A percentile compares a stretch with the other conserved stretches of the same genome.
These are phyloP conservation scores for Thelephora aurantiotincta DNA, from an alignment of 768 basidiomycete species.

Conservation along the genomic window DNA sequence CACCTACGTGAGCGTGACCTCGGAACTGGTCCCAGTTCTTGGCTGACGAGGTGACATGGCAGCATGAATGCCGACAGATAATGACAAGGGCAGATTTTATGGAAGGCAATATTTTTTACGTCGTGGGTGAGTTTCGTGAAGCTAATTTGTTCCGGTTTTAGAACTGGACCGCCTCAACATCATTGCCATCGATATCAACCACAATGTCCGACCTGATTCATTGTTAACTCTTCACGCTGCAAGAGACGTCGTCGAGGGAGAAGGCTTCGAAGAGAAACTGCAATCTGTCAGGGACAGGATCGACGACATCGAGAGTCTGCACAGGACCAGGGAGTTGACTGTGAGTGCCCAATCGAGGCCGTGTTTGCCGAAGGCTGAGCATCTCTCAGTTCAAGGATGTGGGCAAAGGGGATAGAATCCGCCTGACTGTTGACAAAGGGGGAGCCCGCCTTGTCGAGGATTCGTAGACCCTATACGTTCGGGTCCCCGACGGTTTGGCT, in stretches of 20 bases:
- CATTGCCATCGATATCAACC: constrained; percentile 67
- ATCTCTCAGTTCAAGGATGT: constrained; percentile 28
- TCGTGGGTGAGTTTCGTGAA: background rate
- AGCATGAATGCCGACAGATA: constrained; percentile 62
- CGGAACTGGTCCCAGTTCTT: constrained; percentile 6
- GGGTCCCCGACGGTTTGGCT: no score
- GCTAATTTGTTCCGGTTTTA: constrained; percentile 10
- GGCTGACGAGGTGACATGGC: constrained; percentile 9
- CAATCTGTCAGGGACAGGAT: constrained; percentile 62
- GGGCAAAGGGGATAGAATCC: constrained; percentile 22
- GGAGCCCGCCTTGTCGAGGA: constrained; percentile 23
- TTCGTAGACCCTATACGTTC: background rate
- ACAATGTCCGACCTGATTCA: constrained; percentile 72
- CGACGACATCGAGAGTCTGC: constrained; percentile 79
- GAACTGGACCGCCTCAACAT: constrained; percentile 60
- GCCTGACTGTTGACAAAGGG: constrained; percentile 44
- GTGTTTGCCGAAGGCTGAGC: background rate
- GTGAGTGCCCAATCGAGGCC: constrained; percentile 23
- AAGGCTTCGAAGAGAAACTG: constrained; percentile 69
- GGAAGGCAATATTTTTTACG: constrained; percentile 33
- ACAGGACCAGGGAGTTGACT: constrained; percentile 64
- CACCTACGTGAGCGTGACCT: constrained; percentile 32
- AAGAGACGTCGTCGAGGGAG: constrained; percentile 51
- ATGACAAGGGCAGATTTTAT: constrained; percentile 81
- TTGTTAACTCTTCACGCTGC: constrained; percentile 64